A percentile compares a stretch with the other conserved stretches of the same genome.
Conservation (phyloP, 2,329 filamentous ascomycete genomes). For the Cordyceps javanica region DNA sequence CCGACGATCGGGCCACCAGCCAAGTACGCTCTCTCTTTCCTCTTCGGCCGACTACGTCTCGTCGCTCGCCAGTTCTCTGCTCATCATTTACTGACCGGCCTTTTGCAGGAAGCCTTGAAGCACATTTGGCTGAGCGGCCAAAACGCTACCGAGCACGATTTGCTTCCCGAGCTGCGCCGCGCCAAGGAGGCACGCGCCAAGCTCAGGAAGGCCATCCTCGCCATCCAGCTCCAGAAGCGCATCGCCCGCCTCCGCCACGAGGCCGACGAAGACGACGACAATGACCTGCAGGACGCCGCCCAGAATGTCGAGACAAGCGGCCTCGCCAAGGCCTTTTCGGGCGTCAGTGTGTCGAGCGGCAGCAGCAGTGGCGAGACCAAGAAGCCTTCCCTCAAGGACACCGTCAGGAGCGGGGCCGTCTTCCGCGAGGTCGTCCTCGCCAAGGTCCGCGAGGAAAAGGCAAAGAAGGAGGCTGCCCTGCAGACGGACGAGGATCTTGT, state of each 20-base stretch:
- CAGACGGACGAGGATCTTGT: constrained; percentile 56
- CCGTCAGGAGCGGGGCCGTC: constrained; percentile 51
- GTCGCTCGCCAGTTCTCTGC: not conserved
- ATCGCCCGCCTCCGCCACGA: constrained; percentile 93
- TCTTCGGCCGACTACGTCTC: constrained; percentile 18
- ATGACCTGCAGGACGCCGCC: constrained; percentile 59
- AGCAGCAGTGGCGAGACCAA: constrained; percentile 28
- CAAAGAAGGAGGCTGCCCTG: constrained; percentile 66
- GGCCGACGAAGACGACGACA: constrained; percentile 78
- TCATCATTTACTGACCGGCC: constrained; percentile 3
- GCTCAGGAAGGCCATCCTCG: constrained; percentile 87
- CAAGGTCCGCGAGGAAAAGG: constrained; percentile 67
- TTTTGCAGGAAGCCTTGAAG: constrained; percentile 60
- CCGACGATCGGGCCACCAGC: constrained; percentile 70
- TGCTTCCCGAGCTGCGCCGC: constrained; percentile 86
- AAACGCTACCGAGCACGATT: constrained; percentile 89
- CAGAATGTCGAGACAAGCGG: constrained; percentile 15
- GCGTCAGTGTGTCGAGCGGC: constrained; percentile 1
- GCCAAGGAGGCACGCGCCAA: constrained; percentile 88
- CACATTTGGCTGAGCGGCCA: constrained; percentile 89
- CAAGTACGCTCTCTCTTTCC: constrained; percentile 35
- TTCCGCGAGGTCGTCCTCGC: constrained; percentile 92
- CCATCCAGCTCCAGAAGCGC: constrained; percentile 91
- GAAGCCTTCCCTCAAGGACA: constrained; percentile 36
- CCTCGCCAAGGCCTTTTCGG: constrained; percentile 10